A percentile compares a stretch with the other conserved stretches of the same genome.
These are phyloP conservation scores for Sporothrix humicola DNA, from an alignment of 2,329 filamentous ascomycete species.

Conservation along the genomic window DNA sequence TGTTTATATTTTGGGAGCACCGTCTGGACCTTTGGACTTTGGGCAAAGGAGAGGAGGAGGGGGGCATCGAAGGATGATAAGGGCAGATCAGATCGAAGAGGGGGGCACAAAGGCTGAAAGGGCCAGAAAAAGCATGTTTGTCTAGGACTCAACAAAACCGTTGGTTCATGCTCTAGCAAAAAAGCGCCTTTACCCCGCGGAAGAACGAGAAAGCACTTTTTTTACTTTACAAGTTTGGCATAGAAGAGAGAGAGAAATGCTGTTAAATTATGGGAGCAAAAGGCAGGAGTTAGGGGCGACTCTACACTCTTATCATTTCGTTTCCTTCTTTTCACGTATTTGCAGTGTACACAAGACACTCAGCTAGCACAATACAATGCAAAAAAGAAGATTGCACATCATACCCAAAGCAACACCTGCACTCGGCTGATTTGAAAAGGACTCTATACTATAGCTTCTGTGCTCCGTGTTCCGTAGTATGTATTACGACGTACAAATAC, in stretches of 20 bases:
- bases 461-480: too few relatives aligned
- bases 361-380: too few relatives aligned
- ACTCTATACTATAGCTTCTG: too few relatives aligned
- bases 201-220: neutral
- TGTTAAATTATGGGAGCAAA: too few relatives aligned
- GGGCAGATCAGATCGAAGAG: neutral
- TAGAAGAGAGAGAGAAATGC: neutral
- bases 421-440: too few relatives aligned
- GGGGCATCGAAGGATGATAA: neutral
- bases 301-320: too few relatives aligned
- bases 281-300: too few relatives aligned
- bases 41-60: neutral
- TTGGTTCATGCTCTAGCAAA: neutral
- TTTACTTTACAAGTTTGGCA: neutral
- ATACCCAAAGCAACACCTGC: too few relatives aligned
- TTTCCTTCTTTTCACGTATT: too few relatives aligned
- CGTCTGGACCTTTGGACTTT: neutral
- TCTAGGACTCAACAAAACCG: neutral
- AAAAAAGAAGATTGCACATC: too few relatives aligned
- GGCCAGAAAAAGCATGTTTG: slow-evolving; percentile 1
- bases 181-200: neutral
- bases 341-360: too few relatives aligned
- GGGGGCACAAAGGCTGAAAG: neutral
- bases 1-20: slow-evolving; percentile 3
- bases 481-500: too few relatives aligned